These are phyloP conservation scores for Bipolaris sorokiniana DNA, from an alignment of 2,329 filamentous ascomycete genomes.

Conservation along the genomic window DNA sequence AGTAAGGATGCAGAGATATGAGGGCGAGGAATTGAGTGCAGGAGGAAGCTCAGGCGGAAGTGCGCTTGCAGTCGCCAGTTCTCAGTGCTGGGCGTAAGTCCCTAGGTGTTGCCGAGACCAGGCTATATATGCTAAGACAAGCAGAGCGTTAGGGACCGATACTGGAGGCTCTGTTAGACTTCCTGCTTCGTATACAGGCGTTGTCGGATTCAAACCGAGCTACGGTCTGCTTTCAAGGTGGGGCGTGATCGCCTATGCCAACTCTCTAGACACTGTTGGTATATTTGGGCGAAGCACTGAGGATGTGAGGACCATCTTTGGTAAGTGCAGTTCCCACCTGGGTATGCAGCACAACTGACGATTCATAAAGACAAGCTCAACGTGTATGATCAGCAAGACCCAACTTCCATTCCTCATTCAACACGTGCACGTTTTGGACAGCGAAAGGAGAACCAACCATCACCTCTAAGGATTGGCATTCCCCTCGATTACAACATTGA, in stretches of 20 bases:
- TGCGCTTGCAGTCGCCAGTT: constrained; percentile 77
- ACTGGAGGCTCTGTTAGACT: constrained; percentile 89
- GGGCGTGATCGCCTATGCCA: constrained; percentile 89
- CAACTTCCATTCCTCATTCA: constrained; percentile 68
- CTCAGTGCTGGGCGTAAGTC: constrained; percentile 64
- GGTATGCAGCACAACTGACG: constrained; percentile 5
- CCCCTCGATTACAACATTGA: constrained; percentile 84
- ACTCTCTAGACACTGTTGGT: constrained; percentile 90
- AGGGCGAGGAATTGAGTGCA: constrained; percentile 48
- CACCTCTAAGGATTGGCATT: constrained; percentile 60
- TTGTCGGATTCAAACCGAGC: constrained; percentile 87
- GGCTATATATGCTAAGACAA: constrained; percentile 19
- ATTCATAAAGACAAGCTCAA: constrained; percentile 56
- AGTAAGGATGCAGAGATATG: constrained; percentile 58
- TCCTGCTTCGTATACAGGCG: constrained; percentile 84
- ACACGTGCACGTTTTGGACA: constrained; percentile 58
- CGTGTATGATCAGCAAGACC: constrained; percentile 72
- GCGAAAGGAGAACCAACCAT: background rate
- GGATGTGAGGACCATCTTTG: constrained; percentile 54
- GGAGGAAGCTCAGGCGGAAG: constrained; percentile 84
- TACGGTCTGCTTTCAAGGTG: constrained; percentile 86
- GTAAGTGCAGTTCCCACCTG: constrained; percentile 18
- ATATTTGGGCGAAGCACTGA: constrained; percentile 67
- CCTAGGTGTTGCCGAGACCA: background rate
- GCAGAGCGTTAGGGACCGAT: constrained; percentile 82